Conservation (phyloP, 2,329 filamentous ascomycete species). For the Trichoderma sp. region DNA sequence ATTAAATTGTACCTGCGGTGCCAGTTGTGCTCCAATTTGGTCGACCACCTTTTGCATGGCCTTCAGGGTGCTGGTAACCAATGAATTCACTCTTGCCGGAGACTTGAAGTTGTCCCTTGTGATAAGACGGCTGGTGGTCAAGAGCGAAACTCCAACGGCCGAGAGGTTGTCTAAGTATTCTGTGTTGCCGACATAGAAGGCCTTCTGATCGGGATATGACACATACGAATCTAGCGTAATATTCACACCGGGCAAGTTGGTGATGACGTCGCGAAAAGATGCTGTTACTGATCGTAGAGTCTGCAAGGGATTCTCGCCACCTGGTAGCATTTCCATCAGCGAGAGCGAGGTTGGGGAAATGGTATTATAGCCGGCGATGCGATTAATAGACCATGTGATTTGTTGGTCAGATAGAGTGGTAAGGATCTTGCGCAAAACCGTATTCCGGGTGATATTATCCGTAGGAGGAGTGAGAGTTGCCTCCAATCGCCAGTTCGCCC, state of each 20-base stretch:
- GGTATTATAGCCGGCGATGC: neutral
- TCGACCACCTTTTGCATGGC: neutral
- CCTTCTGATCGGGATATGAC: neutral
- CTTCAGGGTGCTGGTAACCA: neutral
- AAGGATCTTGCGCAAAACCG: neutral
- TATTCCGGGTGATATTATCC: conserved; percentile 20
- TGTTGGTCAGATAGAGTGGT: neutral
- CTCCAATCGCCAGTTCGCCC: conserved; percentile 7
- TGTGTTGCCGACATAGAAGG: neutral
- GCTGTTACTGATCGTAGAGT: neutral
- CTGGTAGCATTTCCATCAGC: conserved; percentile 3
- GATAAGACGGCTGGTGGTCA: neutral
- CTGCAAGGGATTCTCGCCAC: neutral
- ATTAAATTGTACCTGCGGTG: neutral
- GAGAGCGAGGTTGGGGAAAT: neutral
- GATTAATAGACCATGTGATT: neutral
- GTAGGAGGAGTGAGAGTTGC: neutral
- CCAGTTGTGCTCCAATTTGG: neutral
- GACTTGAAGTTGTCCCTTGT: conserved; percentile 4
- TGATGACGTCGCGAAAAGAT: neutral
- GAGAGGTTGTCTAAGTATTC: neutral
- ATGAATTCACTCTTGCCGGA: neutral
- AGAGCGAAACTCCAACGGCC: neutral
- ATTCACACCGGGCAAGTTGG: neutral
- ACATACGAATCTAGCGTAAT: neutral